Conservation (phyloP, 148 eudicot species). For the Rhododendron kiyosumense region DNA sequence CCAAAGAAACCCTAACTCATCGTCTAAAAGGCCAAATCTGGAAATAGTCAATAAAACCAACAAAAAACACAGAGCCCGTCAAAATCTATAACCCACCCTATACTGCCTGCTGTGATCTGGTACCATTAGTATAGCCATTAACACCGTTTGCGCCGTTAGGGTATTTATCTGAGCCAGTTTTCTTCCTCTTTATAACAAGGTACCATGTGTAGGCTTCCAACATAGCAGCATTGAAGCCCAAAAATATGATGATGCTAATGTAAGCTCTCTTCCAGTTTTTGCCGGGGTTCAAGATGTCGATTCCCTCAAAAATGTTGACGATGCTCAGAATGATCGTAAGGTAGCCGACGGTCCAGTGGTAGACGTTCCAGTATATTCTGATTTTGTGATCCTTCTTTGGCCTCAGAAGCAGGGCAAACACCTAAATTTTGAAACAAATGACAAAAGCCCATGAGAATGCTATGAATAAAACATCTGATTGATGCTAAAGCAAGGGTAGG, state of each 20-base stretch:
- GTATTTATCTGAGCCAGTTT: constrained; percentile 20
- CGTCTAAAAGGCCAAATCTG: neutral
- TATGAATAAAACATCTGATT: neutral
- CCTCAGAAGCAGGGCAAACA: constrained; percentile 48
- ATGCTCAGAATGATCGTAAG: constrained; percentile 40
- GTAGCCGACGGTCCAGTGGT: constrained; percentile 52
- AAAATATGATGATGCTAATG: constrained; percentile 24
- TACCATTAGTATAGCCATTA: constrained; percentile 21
- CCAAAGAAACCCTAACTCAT: neutral
- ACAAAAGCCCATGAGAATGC: neutral
- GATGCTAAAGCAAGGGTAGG: neutral
- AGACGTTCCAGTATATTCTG: constrained; percentile 53
- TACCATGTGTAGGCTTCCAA: constrained; percentile 50
- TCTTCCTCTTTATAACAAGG: constrained; percentile 46
- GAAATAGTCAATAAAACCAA: neutral
- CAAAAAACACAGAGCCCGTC: neutral
- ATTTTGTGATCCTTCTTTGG: constrained; percentile 62
- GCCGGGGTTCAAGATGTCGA: constrained; percentile 44
- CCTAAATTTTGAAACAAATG: constrained; percentile 3
- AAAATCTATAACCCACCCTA: neutral
- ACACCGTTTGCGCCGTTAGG: constrained; percentile 8
- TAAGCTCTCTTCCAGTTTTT: constrained; percentile 46
- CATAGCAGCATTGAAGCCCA: constrained; percentile 33
- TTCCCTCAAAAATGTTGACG: constrained; percentile 42
- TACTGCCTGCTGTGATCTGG: constrained; percentile 2